Base-by-base conservation (phyloP, 2,329 filamentous ascomycete genomes). In the Plectosphaerella sp. region DNA sequence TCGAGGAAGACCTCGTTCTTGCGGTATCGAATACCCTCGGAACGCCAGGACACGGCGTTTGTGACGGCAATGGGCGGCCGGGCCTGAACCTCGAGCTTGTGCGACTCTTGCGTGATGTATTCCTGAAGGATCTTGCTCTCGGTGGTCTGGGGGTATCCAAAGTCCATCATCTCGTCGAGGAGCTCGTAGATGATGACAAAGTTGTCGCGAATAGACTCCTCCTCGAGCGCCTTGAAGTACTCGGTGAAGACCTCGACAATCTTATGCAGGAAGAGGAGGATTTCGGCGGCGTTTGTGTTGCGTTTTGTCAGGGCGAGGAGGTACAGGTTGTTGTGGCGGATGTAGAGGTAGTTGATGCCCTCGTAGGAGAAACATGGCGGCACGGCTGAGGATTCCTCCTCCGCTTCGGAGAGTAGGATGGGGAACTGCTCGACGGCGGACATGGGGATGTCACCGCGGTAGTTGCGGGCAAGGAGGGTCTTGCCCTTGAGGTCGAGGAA, bases 401-500 rank as follows among this genome's bases (percentile, higher is more conserved):
- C 94, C 63, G 94, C 94, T 76, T 99, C 94, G 72, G 89, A 96
- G 51, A 99, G 86, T 54, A 99, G 87, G 62, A 96, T 77, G 43
- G 94, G 94, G 70, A 99, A 99, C 72, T 96, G 95, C 75, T 99
- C 94, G 64, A 99, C 94, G 36, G 94, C 94, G 53, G 91, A 96
- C 94, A 99, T 97, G 72, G 94, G 94, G 59, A 99, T 96, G 65
- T 99, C 94, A 71, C 94, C 94, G 69, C 94, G 85, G 73, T 99
- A 99, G 77, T 99, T 99, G 67, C 94, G 90, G 72, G 94, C 94
- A 66, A 99, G 82, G 63, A 99, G 92, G 78, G 94, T 97, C 92
- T 99, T 99, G 89, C 94, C 94, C 91, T 99, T 99, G 62, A 99
- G 82, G 73, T 99, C 94, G 65, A 99, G 87, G 72, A 99, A 99